Conservation (phyloP, 106 monocot species). For the Phalaenopsis equestris region DNA sequence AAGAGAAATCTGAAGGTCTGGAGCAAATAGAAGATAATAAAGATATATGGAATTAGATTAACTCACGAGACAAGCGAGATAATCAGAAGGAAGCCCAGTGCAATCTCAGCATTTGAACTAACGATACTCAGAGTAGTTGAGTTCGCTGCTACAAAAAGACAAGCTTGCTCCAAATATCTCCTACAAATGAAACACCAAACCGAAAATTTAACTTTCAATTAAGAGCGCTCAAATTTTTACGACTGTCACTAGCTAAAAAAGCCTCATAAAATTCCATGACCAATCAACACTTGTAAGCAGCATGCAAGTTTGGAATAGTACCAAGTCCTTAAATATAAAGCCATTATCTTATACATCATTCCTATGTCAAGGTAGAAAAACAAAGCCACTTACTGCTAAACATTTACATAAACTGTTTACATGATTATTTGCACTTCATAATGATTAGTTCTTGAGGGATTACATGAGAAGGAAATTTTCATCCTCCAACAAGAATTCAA, state of each 20-base stretch:
- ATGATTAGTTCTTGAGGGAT: not conserved
- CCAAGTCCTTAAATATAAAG: not conserved
- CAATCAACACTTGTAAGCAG: not conserved
- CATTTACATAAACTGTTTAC: not conserved
- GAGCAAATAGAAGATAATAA: not conserved
- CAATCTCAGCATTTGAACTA: constrained; percentile 72
- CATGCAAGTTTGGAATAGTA: not conserved
- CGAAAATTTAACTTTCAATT: not conserved
- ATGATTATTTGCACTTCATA: not conserved
- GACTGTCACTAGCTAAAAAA: not conserved
- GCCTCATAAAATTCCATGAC: not conserved
- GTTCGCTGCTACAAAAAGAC: constrained; percentile 75
- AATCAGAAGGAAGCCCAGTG: constrained; percentile 71
- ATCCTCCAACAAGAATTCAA: not conserved
- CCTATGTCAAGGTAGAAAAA: not conserved
- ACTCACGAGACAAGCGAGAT: constrained; percentile 85
- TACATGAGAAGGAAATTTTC: not conserved
- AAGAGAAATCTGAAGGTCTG: not conserved
- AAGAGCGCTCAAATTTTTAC: not conserved
- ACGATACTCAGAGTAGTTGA: constrained; percentile 48
- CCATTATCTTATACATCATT: too few relatives aligned
- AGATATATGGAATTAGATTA: constrained; percentile 1
- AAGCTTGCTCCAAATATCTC: constrained; percentile 76
- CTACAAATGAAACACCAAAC: constrained; percentile 24
- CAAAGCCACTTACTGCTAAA: not conserved